Percentiles rank a stretch among this genome's conserved stretches.
These are phyloP conservation scores for Filobasidium uniguttulatum DNA, from an alignment of 1,284 basidiomycete species.

Conservation along the genomic window DNA sequence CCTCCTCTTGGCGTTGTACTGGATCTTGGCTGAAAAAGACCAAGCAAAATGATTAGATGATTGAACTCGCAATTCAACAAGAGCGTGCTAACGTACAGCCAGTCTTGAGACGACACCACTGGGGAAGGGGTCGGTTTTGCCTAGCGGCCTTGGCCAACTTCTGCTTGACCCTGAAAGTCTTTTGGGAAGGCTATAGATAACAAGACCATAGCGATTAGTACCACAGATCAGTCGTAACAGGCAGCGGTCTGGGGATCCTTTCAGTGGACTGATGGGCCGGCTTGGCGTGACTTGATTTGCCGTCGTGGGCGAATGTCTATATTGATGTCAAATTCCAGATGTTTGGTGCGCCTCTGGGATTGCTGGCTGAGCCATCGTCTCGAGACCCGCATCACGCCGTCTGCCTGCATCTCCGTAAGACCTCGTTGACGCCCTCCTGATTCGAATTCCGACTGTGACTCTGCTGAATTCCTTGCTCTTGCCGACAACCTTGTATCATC, in stretches of 20 bases:
- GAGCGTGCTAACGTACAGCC: conserved; percentile 44
- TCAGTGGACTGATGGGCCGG: too few species aligned
- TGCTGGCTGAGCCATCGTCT: background rate
- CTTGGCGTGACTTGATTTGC: background rate
- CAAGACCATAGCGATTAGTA: background rate
- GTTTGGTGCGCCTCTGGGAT: background rate
- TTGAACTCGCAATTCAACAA: too few species aligned
- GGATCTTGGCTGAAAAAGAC: conserved; percentile 19
- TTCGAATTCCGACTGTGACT: too few species aligned
- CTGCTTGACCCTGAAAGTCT: conserved; percentile 90
- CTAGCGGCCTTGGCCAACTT: conserved; percentile 89
- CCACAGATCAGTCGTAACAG: background rate
- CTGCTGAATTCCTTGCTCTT: too few species aligned
- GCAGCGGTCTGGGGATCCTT: background rate
- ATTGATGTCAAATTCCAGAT: background rate
- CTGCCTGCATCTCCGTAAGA: too few species aligned
- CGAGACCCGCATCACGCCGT: background rate
- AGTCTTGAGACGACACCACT: conserved; percentile 94
- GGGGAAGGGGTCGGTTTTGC: conserved; percentile 95
- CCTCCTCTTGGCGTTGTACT: conserved; percentile 87
- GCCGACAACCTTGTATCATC: too few species aligned
- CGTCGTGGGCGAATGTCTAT: background rate
- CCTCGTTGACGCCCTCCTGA: too few species aligned
- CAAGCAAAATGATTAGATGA: background rate
- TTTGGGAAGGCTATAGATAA: conserved; percentile 73